A percentile compares a stretch with the other conserved stretches of the same genome.
phyloP scores from a whole-genome alignment of 352 stramenopile species.

The Pythium phragmiticola region DNA sequence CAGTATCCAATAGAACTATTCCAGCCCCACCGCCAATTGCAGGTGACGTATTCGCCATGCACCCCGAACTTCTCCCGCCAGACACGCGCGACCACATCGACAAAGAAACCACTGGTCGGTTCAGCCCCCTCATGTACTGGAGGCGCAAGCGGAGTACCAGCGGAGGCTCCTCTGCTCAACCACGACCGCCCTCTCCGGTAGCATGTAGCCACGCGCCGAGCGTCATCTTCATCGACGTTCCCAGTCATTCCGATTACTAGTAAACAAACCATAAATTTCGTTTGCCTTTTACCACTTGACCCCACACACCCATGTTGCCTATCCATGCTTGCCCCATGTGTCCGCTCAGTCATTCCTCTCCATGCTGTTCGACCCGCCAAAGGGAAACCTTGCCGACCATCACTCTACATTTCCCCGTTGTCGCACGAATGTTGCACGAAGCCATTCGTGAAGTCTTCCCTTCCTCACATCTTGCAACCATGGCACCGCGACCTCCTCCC shows the following conservation, averaged over 20 bases:
- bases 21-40: not conserved
- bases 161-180: not conserved
- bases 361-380: not conserved
- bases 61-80: slow-evolving; percentile 1
- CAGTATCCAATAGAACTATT: not conserved
- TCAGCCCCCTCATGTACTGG: slow-evolving; percentile 13
- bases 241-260: not conserved
- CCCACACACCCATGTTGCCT: slow-evolving; percentile 3
- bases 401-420: slow-evolving; percentile 15
- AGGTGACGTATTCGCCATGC: slow-evolving; percentile 18
- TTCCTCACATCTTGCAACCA: not conserved
- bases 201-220: not conserved
- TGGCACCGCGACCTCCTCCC: not conserved
- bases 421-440: slow-evolving; percentile 46
- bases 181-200: not conserved
- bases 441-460: not conserved
- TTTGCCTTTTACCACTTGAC: not conserved
- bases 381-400: slow-evolving; percentile 8
- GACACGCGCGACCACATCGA: not conserved
- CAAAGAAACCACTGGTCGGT: not conserved
- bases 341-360: too few species aligned
- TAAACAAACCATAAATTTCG: not conserved
- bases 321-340: not conserved
- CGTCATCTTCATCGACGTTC: slow-evolving; percentile 27
- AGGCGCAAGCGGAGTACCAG: slow-evolving; percentile 1